Evolutionary conservation across 2,329 filamentous ascomycete species (phyloP).

Genomic region (Canariomyces notabilis): DNA sequence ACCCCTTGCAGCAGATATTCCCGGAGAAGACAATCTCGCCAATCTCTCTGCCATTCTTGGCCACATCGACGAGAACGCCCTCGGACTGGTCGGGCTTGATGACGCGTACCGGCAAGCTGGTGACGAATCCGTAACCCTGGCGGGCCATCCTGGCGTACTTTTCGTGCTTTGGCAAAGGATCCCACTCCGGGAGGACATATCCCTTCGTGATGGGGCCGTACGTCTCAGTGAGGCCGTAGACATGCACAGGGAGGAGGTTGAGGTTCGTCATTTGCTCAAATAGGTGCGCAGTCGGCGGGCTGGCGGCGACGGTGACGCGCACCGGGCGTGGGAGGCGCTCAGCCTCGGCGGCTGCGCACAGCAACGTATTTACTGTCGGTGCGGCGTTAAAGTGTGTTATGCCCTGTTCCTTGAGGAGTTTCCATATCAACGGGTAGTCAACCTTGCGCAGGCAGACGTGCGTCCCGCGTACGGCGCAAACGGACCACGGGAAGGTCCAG

Average conservation of each 20-base stretch:
- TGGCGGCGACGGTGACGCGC: conserved; percentile 86
- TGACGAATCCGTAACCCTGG: conserved; percentile 88
- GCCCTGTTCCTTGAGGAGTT: conserved; percentile 73
- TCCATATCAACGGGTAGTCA: conserved; percentile 91
- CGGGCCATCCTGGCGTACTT: conserved; percentile 87
- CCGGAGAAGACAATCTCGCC: conserved; percentile 68
- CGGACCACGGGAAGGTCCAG: conserved; percentile 91
- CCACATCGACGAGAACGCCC: conserved; percentile 54
- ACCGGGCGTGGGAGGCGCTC: conserved; percentile 64
- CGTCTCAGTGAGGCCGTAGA: conserved; percentile 84
- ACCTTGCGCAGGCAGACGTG: conserved; percentile 94
- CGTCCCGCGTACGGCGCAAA: conserved; percentile 90
- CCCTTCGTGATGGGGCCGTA: conserved; percentile 96
- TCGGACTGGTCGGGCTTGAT: conserved; percentile 72
- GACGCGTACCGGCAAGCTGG: conserved; percentile 72
- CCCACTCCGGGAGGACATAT: conserved; percentile 82
- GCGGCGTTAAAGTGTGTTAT: conserved; percentile 96
- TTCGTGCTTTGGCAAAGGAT: conserved; percentile 65
- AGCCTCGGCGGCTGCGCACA: conserved; percentile 77
- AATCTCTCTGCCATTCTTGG: conserved; percentile 44
- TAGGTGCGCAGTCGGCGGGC: conserved; percentile 80
- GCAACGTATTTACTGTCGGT: conserved; percentile 90
- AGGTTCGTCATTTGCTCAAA: conserved; percentile 82
- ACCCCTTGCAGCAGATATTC: conserved; percentile 88
- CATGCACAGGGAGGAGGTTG: conserved; percentile 86